These are phyloP conservation scores for Teratosphaeria pseudoeucalypti DNA, from an alignment of 2,329 filamentous ascomycete genomes.

Conservation along the genomic window DNA sequence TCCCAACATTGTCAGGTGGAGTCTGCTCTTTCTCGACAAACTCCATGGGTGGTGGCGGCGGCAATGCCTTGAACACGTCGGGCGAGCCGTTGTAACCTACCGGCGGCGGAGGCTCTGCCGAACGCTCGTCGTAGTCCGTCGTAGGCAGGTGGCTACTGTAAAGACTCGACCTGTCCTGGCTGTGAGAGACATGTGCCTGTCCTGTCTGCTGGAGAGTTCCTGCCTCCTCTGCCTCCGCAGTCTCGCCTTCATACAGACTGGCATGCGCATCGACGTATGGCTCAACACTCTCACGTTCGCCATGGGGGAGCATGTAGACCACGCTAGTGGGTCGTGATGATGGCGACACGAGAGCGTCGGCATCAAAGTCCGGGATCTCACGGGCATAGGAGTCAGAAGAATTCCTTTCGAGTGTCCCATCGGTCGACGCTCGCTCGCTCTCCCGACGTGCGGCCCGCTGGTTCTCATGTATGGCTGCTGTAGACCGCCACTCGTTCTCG, in stretches of 20 bases:
- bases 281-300: background rate
- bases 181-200: background rate
- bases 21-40: background rate
- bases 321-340: slow-evolving; percentile 2
- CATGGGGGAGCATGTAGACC: background rate
- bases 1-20: slow-evolving; percentile 5
- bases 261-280: background rate
- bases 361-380: slow-evolving; percentile 1
- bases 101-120: background rate
- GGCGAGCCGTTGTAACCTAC: background rate
- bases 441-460: background rate
- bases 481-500: slow-evolving; percentile 45
- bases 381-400: slow-evolving; percentile 1
- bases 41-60: background rate
- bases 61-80: background rate
- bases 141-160: background rate
- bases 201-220: background rate
- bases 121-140: background rate
- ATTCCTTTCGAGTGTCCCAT: background rate
- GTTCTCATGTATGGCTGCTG: background rate
- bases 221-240: background rate
- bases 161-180: background rate
- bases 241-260: background rate
- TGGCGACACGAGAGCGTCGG: slow-evolving; percentile 1
- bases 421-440: background rate